These are phyloP conservation scores for Stagonosporopsis chrysanthemi DNA, from an alignment of 2,329 filamentous ascomycete species.

Conservation along the genomic window DNA sequence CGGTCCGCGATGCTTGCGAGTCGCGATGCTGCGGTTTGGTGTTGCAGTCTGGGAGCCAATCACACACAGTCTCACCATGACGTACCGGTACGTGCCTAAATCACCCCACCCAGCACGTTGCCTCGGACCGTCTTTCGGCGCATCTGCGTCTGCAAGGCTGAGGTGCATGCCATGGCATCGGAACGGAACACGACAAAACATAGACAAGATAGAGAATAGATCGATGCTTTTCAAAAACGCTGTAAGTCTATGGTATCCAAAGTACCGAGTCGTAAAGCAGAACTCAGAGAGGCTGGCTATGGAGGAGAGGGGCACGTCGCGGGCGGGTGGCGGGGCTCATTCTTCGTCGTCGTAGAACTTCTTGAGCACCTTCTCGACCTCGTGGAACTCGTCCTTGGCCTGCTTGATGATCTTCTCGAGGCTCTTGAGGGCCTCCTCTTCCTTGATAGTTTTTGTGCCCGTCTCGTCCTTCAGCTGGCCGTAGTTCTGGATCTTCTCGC, in stretches of 20 bases:
- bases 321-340: constrained; percentile 7
- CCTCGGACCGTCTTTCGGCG: constrained; percentile 14
- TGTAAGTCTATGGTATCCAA: constrained; percentile 22
- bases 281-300: constrained; percentile 15
- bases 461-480: constrained; percentile 83
- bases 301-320: constrained; percentile 11
- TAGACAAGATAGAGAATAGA: neutral
- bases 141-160: constrained; percentile 7
- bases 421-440: constrained; percentile 70
- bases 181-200: neutral
- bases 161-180: constrained; percentile 6
- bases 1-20: constrained; percentile 3
- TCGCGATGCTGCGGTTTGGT: constrained; percentile 12
- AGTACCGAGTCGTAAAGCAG: constrained; percentile 15
- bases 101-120: constrained; percentile 17
- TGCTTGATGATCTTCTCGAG: constrained; percentile 73
- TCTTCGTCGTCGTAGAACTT: constrained; percentile 70
- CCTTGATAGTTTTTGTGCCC: constrained; percentile 69
- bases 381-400: constrained; percentile 78
- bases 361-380: constrained; percentile 74
- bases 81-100: constrained; percentile 2
- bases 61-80: constrained; percentile 6
- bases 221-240: constrained; percentile 22
- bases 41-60: constrained; percentile 12
- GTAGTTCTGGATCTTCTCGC: constrained; percentile 95